A percentile compares a stretch with the other conserved stretches of the same genome.
Evolutionary conservation across 495 filamentous ascomycete genomes (phyloP).

Genomic region (Aspergillus mulundensis): DNA sequence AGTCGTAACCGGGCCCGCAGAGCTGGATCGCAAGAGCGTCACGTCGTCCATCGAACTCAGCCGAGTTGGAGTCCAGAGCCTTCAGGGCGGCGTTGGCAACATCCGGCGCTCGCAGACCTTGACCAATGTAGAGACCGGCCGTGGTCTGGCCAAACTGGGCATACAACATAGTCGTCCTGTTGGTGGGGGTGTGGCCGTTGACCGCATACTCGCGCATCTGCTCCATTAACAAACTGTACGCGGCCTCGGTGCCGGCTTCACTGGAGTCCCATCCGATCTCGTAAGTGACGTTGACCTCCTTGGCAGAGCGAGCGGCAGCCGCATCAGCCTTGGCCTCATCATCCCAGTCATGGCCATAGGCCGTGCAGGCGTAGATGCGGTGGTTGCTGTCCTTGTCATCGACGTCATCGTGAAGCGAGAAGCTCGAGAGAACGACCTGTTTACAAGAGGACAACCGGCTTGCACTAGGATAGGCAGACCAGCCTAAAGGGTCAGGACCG

Average conservation of each 20-base stretch:
- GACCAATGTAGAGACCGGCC: conserved; percentile 24
- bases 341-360: conserved; percentile 25
- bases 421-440: conserved; percentile 28
- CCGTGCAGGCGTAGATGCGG: conserved; percentile 30
- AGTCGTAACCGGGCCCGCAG: conserved; percentile 22
- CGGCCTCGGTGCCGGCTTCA: conserved; percentile 12
- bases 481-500: conserved; percentile 27
- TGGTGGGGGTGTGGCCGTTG: conserved; percentile 13
- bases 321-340: conserved; percentile 8
- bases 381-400: too few relatives aligned
- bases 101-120: conserved; percentile 25
- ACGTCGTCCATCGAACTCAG: conserved; percentile 11
- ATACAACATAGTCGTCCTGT: conserved; percentile 17
- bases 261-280: conserved; percentile 24
- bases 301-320: background rate
- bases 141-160: conserved; percentile 18
- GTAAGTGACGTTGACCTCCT: conserved; percentile 16
- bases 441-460: conserved; percentile 21
- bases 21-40: conserved; percentile 34
- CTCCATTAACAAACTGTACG: conserved; percentile 16
- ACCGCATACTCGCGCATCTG: conserved; percentile 24
- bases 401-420: conserved; percentile 16
- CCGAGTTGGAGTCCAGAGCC: conserved; percentile 14
- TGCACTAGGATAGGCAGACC: conserved; percentile 31
- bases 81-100: conserved; percentile 21